Evolutionary conservation across 495 filamentous ascomycete genomes (phyloP).

Genomic region (Lineolata rhizophorae): DNA sequence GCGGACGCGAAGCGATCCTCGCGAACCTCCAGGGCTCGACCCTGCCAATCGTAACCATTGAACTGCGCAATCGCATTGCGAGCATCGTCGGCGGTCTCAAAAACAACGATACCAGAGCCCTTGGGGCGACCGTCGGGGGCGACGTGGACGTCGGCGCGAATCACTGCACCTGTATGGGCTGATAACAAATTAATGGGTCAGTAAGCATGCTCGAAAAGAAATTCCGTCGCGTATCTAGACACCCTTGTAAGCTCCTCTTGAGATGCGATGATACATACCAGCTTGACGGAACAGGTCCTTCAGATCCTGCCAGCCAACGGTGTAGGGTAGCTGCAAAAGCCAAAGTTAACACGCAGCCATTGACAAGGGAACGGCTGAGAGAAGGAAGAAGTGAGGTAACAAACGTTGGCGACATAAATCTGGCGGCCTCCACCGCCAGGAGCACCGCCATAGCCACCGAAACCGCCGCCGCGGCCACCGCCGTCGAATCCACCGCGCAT

Average conservation of each 20-base stretch:
- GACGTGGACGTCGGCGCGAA: constrained; percentile 88
- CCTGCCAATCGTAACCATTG: constrained; percentile 98
- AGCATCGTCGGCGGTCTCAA: constrained; percentile 83
- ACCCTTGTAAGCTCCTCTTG: not conserved
- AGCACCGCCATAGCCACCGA: constrained; percentile 27
- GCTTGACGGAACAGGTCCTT: constrained; percentile 98
- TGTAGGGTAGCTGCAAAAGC: constrained; percentile 62
- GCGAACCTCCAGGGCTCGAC: constrained; percentile 76
- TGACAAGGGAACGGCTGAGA: constrained; percentile 1
- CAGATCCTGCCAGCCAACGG: constrained; percentile 94
- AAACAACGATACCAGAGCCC: constrained; percentile 91
- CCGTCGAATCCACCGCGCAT: constrained; percentile 23
- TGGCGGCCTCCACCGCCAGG: constrained; percentile 47
- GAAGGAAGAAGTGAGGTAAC: constrained; percentile 28
- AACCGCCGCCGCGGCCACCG: constrained; percentile 23
- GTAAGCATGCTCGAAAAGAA: not conserved
- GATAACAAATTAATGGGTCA: constrained; percentile 5
- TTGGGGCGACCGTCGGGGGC: constrained; percentile 84
- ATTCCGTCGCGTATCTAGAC: constrained; percentile 1
- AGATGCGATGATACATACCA: constrained; percentile 35
- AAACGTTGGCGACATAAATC: constrained; percentile 94
- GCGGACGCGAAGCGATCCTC: constrained; percentile 73
- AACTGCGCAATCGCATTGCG: constrained; percentile 90
- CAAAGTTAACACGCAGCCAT: constrained; percentile 8
- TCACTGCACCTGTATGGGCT: constrained; percentile 54